Conservation (phyloP, 176 grass and related monocot species). For the Ampelocalamus luodianensis region DNA sequence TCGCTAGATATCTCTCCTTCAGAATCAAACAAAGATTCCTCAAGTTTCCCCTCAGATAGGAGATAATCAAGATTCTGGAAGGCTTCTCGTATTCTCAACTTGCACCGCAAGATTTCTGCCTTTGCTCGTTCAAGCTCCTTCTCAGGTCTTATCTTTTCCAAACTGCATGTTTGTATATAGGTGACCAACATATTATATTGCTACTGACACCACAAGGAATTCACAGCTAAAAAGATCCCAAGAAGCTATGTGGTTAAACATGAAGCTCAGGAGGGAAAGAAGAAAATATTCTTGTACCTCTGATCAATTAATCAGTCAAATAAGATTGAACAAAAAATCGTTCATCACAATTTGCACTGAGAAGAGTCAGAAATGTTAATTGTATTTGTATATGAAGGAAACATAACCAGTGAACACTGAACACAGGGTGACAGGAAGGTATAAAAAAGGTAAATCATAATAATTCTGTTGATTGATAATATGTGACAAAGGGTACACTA, state of each 20-base stretch:
- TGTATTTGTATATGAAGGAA: background rate
- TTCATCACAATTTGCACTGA: background rate
- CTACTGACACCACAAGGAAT: background rate
- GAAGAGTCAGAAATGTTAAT: background rate
- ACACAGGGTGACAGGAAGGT: background rate
- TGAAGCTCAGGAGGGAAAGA: background rate
- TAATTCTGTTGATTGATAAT: background rate
- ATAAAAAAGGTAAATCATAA: constrained; percentile 21
- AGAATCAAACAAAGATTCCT: constrained; percentile 77
- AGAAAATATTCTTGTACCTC: background rate
- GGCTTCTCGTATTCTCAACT: constrained; percentile 75
- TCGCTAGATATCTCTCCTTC: constrained; percentile 80
- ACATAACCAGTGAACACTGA: constrained; percentile 7
- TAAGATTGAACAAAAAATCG: background rate
- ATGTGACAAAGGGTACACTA: background rate
- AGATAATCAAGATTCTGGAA: constrained; percentile 69
- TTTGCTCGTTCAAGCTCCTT: constrained; percentile 96
- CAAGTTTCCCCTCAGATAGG: constrained; percentile 64
- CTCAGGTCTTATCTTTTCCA: constrained; percentile 94
- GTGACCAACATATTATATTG: constrained; percentile 22
- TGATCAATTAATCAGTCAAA: constrained; percentile 15
- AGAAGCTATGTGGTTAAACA: background rate
- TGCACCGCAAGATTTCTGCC: constrained; percentile 73
- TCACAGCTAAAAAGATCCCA: constrained; percentile 30
- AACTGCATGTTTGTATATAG: constrained; percentile 54